A percentile compares a stretch with the other conserved stretches of the same genome.
Conservation (phyloP, 1,139 yeast species). For the Suhomyces bolitotheri region DNA sequence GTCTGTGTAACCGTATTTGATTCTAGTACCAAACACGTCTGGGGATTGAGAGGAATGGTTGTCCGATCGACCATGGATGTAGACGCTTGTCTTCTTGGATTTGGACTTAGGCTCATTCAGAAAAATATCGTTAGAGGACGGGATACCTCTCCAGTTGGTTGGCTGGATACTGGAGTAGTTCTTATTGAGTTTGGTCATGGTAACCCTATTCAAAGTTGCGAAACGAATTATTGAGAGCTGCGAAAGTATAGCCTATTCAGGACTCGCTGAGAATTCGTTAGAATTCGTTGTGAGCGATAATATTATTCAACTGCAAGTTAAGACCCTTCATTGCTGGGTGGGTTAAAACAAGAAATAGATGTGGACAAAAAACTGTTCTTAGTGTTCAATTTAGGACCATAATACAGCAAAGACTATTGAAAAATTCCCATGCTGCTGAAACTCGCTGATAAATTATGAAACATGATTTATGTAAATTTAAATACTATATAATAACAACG, state of each 20-base stretch:
- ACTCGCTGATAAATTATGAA: no score
- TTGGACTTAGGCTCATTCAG: not conserved
- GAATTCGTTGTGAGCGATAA: not conserved
- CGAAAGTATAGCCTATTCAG: no score
- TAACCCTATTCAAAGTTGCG: not conserved
- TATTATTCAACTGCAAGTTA: no score
- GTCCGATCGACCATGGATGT: constrained; percentile 8
- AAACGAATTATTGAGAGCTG: not conserved
- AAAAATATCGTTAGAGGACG: not conserved
- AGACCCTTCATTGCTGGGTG: no score
- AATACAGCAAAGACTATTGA: no score
- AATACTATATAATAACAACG: no score
- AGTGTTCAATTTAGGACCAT: no score
- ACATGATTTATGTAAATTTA: no score
- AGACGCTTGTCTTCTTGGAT: constrained; percentile 6
- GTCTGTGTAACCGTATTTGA: constrained; percentile 3
- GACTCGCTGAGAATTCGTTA: not conserved
- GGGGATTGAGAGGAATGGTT: not conserved
- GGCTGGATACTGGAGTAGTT: constrained; percentile 8
- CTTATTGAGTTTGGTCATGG: constrained; percentile 6
- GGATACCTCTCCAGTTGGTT: constrained; percentile 6
- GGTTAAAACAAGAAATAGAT: no score
- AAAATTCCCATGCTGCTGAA: no score
- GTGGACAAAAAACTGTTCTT: no score
- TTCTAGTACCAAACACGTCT: constrained; percentile 1